Evolutionary conservation across 495 filamentous ascomycete species (phyloP).

Genomic region (Xanthoparmelia taractica): DNA sequence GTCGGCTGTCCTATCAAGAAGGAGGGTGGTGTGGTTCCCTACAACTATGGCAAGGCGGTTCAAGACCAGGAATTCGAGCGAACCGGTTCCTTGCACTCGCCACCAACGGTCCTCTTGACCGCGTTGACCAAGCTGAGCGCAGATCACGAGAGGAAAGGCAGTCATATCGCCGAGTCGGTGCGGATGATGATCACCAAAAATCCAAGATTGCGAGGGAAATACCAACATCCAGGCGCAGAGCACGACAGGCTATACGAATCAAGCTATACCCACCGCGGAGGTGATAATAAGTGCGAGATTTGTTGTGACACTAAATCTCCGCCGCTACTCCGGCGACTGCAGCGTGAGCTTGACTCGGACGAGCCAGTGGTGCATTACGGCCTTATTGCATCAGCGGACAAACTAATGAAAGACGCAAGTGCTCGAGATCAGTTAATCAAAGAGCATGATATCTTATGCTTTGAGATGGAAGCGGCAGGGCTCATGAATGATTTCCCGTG

Average conservation of each 20-base stretch:
- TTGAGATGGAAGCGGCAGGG: too few relatives aligned
- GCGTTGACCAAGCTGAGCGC: background rate
- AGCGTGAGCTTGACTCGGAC: conserved; percentile 18
- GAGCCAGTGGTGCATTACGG: conserved; percentile 13
- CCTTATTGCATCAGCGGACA: conserved; percentile 30
- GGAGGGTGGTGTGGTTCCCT: conserved; percentile 9
- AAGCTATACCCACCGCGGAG: conserved; percentile 28
- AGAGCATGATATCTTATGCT: background rate
- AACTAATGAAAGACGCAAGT: conserved; percentile 37
- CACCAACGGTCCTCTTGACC: conserved; percentile 10
- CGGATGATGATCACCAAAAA: background rate
- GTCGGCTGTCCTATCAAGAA: conserved; percentile 10
- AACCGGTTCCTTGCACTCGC: background rate
- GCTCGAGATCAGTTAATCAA: conserved; percentile 31
- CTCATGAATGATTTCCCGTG: conserved; percentile 1
- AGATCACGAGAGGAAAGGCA: conserved; percentile 3
- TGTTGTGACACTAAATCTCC: conserved; percentile 16
- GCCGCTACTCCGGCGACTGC: conserved; percentile 20
- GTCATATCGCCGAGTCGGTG: conserved; percentile 3
- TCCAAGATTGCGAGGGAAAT: conserved; percentile 8
- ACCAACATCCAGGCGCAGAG: conserved; percentile 8
- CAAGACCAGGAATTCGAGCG: conserved; percentile 7
- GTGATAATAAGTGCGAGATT: conserved; percentile 17
- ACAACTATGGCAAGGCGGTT: conserved; percentile 7
- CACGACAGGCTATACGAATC: conserved; percentile 17